Percentiles rank a stretch among this genome's conserved stretches.
These are phyloP conservation scores for Penicillium sp. DNA, from an alignment of 2,329 filamentous ascomycete species.

Conservation along the genomic window DNA sequence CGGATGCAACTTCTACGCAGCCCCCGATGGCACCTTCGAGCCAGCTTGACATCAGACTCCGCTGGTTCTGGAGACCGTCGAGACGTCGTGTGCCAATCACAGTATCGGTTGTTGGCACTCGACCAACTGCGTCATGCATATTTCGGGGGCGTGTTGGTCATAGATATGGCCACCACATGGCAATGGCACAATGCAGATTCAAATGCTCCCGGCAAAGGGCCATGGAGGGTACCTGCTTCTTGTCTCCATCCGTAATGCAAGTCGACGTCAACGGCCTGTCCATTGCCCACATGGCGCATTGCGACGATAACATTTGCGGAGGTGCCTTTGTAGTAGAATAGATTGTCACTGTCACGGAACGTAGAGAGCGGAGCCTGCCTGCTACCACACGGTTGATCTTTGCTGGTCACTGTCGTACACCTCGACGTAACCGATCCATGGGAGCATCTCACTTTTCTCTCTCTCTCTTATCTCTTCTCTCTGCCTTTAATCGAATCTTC, in stretches of 20 bases:
- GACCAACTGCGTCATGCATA: conserved; percentile 10
- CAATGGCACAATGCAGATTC: conserved; percentile 2
- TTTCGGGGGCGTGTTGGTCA: background rate
- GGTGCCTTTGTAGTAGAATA: conserved; percentile 2
- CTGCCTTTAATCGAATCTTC: conserved; percentile 10
- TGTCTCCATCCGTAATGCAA: background rate
- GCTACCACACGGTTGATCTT: conserved; percentile 23
- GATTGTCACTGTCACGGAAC: too few relatives aligned
- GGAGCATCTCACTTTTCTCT: conserved; percentile 1
- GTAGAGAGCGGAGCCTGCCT: conserved; percentile 9
- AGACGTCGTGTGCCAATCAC: conserved; percentile 12
- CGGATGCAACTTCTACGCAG: conserved; percentile 32
- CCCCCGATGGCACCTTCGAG: conserved; percentile 24
- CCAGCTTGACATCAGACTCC: conserved; percentile 12
- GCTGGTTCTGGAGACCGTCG: conserved; percentile 2
- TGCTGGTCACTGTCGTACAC: conserved; percentile 32
- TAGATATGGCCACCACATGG: conserved; percentile 23
- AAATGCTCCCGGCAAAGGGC: background rate
- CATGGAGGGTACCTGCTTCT: background rate
- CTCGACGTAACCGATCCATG: conserved; percentile 34
- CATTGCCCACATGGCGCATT: conserved; percentile 4
- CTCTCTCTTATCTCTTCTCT: background rate
- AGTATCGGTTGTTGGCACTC: background rate
- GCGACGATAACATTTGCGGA: conserved; percentile 23
- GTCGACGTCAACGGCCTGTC: conserved; percentile 1